These are phyloP conservation scores for Neurospora hispaniola DNA, from an alignment of 495 filamentous ascomycete species.

Conservation along the genomic window DNA sequence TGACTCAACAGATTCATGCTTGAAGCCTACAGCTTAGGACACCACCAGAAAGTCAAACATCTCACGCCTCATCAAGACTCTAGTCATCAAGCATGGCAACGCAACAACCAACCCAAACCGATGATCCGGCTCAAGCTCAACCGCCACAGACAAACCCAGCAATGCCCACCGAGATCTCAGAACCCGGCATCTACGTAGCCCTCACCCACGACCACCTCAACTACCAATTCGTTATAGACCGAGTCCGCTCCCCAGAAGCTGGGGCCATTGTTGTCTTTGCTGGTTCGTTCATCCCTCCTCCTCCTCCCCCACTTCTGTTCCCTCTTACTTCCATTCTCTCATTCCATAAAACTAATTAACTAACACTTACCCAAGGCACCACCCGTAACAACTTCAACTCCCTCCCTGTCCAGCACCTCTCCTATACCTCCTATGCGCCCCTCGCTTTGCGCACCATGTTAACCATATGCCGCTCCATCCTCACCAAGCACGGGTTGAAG, in stretches of 20 bases:
- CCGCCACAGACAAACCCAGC: not conserved
- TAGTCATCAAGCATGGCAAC: not conserved
- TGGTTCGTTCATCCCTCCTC: constrained; percentile 31
- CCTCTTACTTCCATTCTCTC: not conserved
- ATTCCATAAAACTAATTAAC: not conserved
- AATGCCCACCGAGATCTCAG: constrained; percentile 16
- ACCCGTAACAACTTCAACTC: constrained; percentile 74
- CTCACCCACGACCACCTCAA: constrained; percentile 57
- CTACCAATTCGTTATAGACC: constrained; percentile 46
- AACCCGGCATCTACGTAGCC: constrained; percentile 35
- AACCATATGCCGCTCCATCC: constrained; percentile 51
- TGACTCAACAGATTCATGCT: not conserved
- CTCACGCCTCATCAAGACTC: not conserved
- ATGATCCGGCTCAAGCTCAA: not conserved
- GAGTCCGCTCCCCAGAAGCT: constrained; percentile 66
- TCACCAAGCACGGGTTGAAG: constrained; percentile 48
- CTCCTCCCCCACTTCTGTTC: not conserved
- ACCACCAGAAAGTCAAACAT: not conserved
- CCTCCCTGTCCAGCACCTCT: constrained; percentile 64
- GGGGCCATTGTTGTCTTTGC: constrained; percentile 86
- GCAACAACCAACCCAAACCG: not conserved
- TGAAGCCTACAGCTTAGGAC: not conserved
- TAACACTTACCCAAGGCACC: constrained; percentile 44
- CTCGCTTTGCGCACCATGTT: constrained; percentile 68
- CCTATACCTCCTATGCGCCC: constrained; percentile 72